These are phyloP conservation scores for Talaromyces proteolyticus DNA, from an alignment of 495 filamentous ascomycete species.

Conservation along the genomic window DNA sequence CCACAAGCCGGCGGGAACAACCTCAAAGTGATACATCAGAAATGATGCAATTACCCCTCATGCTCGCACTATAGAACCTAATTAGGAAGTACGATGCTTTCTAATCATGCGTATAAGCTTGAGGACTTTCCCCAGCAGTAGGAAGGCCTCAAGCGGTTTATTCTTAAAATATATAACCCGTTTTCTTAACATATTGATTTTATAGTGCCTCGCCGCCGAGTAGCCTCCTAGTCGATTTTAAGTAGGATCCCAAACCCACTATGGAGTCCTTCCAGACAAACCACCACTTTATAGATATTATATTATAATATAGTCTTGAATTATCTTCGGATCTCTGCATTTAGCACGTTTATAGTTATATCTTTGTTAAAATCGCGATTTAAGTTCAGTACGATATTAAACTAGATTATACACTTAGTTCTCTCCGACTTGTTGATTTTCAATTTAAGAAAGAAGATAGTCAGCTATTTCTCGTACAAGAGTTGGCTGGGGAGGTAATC, in stretches of 20 bases:
- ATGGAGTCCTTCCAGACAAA: too few species aligned
- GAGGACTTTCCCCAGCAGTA: background rate
- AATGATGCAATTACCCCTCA: background rate
- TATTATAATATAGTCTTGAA: background rate
- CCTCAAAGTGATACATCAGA: background rate
- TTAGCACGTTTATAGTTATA: too few species aligned
- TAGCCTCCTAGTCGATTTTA: background rate
- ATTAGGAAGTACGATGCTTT: background rate
- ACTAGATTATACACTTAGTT: constrained; percentile 1
- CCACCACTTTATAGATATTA: too few species aligned
- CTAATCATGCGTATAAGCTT: background rate
- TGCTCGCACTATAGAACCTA: background rate
- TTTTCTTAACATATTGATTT: background rate
- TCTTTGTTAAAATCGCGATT: too few species aligned
- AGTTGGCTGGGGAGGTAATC: background rate
- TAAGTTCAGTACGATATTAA: background rate
- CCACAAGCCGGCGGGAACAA: too few species aligned
- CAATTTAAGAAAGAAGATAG: background rate
- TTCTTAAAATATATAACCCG: background rate
- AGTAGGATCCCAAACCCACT: background rate
- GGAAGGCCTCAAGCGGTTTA: background rate
- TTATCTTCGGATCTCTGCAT: background rate
- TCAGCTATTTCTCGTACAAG: background rate
- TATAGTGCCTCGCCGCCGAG: background rate
- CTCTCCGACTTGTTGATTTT: background rate